These are phyloP conservation scores for Verruconis gallopava DNA, from an alignment of 2,329 filamentous ascomycete species.

Conservation along the genomic window DNA sequence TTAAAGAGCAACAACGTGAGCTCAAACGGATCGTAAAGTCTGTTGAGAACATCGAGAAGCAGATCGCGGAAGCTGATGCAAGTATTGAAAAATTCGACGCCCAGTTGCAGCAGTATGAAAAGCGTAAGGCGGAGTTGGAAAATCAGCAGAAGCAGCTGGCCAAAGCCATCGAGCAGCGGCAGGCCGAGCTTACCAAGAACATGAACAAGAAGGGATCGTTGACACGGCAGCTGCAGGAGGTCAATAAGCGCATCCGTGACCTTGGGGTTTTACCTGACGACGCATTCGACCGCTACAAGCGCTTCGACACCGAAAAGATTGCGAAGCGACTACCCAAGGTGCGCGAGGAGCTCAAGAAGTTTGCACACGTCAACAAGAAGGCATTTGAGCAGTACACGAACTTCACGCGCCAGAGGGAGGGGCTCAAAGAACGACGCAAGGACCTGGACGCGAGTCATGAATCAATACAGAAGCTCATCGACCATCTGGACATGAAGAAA, in stretches of 20 bases:
- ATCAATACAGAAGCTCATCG: slow-evolving; percentile 85
- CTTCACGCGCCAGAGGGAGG: slow-evolving; percentile 85
- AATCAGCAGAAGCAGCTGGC: slow-evolving; percentile 64
- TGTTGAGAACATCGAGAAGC: slow-evolving; percentile 52
- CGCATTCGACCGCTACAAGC: slow-evolving; percentile 81
- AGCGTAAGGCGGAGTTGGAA: slow-evolving; percentile 50
- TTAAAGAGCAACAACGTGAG: slow-evolving; percentile 70
- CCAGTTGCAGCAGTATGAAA: slow-evolving; percentile 45
- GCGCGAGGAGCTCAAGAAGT: slow-evolving; percentile 88
- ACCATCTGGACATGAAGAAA: slow-evolving; percentile 85
- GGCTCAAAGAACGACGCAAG: slow-evolving; percentile 67
- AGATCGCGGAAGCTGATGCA: slow-evolving; percentile 60
- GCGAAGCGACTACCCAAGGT: slow-evolving; percentile 70
- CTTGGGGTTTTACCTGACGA: slow-evolving; percentile 88
- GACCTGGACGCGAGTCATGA: slow-evolving; percentile 78
- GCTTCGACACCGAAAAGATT: slow-evolving; percentile 48
- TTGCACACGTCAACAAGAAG: slow-evolving; percentile 98
- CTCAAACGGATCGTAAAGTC: slow-evolving; percentile 63
- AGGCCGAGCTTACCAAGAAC: slow-evolving; percentile 83
- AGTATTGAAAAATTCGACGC: slow-evolving; percentile 49
- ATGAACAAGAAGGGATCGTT: slow-evolving; percentile 77
- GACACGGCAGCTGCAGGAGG: slow-evolving; percentile 64
- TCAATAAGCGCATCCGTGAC: slow-evolving; percentile 79
- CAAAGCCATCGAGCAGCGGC: slow-evolving; percentile 66
- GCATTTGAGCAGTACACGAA: slow-evolving; percentile 98